phyloP scores from a whole-genome alignment of 2,329 filamentous ascomycete genomes.

The Alternaria sp. region DNA sequence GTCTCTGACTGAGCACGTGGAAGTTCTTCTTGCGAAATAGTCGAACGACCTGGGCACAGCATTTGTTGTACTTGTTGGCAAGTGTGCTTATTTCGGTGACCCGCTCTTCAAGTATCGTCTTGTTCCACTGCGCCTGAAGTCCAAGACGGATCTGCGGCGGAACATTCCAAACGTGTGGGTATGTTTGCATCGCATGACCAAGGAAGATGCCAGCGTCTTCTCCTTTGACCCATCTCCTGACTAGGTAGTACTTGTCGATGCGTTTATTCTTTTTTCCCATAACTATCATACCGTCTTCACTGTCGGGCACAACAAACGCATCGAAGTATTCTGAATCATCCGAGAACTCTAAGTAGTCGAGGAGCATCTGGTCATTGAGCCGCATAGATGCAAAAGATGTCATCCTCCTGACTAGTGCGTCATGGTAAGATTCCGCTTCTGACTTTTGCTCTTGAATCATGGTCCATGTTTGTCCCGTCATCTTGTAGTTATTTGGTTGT shows the following conservation, averaged over 20 bases:
- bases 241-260: constrained; percentile 58
- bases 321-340: constrained; percentile 60
- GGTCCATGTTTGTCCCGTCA: constrained; percentile 44
- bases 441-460: constrained; percentile 54
- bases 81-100: constrained; percentile 50
- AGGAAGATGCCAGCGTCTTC: constrained; percentile 54
- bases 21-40: constrained; percentile 34
- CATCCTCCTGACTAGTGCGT: constrained; percentile 18
- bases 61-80: constrained; percentile 51
- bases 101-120: constrained; percentile 56
- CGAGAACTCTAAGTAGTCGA: constrained; percentile 62
- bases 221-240: constrained; percentile 60
- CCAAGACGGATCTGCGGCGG: constrained; percentile 42
- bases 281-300: constrained; percentile 53
- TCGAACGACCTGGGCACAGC: constrained; percentile 49
- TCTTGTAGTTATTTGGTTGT: constrained; percentile 46
- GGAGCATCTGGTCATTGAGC: constrained; percentile 29
- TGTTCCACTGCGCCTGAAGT: constrained; percentile 38
- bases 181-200: constrained; percentile 31
- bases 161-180: constrained; percentile 61
- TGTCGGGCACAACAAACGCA: constrained; percentile 61
- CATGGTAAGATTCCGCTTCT: constrained; percentile 44
- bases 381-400: constrained; percentile 8
- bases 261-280: constrained; percentile 57
- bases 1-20: constrained; percentile 56